A percentile compares a stretch with the other conserved stretches of the same genome.
These are phyloP conservation scores for Exophiala lecanii-corni DNA, from an alignment of 2,329 filamentous ascomycete genomes.

Conservation along the genomic window DNA sequence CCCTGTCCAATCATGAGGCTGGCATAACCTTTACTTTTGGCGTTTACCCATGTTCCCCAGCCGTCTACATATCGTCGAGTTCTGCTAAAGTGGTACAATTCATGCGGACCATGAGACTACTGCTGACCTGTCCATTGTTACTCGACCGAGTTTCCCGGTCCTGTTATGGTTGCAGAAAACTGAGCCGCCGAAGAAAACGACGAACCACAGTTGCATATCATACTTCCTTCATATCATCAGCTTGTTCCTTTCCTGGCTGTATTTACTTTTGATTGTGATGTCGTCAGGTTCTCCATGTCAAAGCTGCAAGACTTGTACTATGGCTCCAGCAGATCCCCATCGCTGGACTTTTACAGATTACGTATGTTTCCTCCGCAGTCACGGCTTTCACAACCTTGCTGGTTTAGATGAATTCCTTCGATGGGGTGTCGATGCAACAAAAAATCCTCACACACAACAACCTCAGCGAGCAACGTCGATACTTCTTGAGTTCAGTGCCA, in stretches of 20 bases:
- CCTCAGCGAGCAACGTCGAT: slow-evolving; percentile 19
- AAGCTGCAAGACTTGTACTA: slow-evolving; percentile 20
- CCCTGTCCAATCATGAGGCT: slow-evolving; percentile 7
- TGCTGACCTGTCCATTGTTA: neutral
- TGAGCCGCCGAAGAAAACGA: neutral
- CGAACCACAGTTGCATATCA: neutral
- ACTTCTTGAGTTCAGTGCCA: slow-evolving; percentile 19
- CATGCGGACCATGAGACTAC: neutral
- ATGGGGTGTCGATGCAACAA: slow-evolving; percentile 19
- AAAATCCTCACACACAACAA: slow-evolving; percentile 10
- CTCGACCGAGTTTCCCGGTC: neutral
- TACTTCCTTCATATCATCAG: neutral
- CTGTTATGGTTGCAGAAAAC: neutral
- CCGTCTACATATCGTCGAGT: slow-evolving; percentile 8
- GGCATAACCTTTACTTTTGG: too few relatives aligned
- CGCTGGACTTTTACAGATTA: slow-evolving; percentile 25
- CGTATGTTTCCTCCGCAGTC: slow-evolving; percentile 22
- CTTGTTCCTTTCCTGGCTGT: neutral
- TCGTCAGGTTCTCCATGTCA: slow-evolving; percentile 4
- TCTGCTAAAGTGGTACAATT: too few relatives aligned
- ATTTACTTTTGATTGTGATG: slow-evolving; percentile 13
- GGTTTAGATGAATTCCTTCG: slow-evolving; percentile 21
- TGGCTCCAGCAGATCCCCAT: slow-evolving; percentile 23
- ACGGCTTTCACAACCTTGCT: slow-evolving; percentile 24
- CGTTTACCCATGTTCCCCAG: slow-evolving; percentile 11